Base-by-base conservation (phyloP, 2,329 filamentous ascomycete genomes). In the Fusarium fujikuroi region DNA sequence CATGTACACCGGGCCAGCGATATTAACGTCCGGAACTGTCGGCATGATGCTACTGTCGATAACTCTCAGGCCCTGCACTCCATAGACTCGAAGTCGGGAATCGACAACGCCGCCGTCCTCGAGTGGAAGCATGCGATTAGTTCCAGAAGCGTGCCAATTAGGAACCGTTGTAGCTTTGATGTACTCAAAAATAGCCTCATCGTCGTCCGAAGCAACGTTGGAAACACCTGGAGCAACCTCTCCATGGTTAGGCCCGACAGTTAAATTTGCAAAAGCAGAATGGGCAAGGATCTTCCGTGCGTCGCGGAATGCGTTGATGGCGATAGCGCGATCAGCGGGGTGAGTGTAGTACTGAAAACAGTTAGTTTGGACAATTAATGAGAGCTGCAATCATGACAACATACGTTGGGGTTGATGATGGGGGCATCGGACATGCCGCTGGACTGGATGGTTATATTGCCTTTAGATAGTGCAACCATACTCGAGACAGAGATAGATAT, bases 1-100 rank as follows among this genome's bases (percentile, higher is more conserved):
- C 85, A 88, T 88, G 72, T 91, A 91, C 5, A 91, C 88, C 5
- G 86, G 84, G 64, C 89, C 90, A 77, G 91, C 88, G 53, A 90
- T 90, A 3, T 88, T 85, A n/a, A 81, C 88, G 83, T 84, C 88
- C 66, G 77, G 88, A 78, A 84, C 88, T 78, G 89, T 83, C 0
- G 88, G 88, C 18, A 90, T 86, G 3, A 76, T 63, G 7, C 63
- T 76, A 3, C 69, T 73, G 4, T 76, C 73, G 19, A 67, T 49
- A 2, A 75, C n/a, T 1, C 71, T 72, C 2, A 76, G 39, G 15
- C 66, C 64, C 8, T 74, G 53, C 7, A 74, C 64, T 1, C 71
- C 73, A 12, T 76, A 71, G 11, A 76, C 63, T 4, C 44, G 64
- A 5, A 75, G 65, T 1, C 52, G 53, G 10, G 73, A 36, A 40